Percentiles rank a stretch among this genome's conserved stretches.
These are phyloP conservation scores for Aspergillus ellipticus DNA, from an alignment of 495 filamentous ascomycete genomes.

Conservation along the genomic window DNA sequence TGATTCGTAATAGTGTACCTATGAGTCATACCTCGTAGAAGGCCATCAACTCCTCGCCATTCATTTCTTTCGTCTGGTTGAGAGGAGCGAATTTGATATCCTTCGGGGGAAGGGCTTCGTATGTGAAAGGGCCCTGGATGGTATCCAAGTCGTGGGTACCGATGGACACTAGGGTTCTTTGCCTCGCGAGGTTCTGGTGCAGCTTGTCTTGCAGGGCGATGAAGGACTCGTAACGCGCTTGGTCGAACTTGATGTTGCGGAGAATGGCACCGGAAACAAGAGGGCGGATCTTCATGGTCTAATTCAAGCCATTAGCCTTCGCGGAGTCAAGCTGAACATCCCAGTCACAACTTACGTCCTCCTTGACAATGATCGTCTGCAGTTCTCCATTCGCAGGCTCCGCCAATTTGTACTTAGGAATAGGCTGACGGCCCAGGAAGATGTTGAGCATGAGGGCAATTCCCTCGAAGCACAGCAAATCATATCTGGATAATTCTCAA, in stretches of 20 bases:
- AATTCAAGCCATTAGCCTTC: conserved; percentile 5
- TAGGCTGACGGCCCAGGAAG: conserved; percentile 69
- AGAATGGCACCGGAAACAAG: conserved; percentile 84
- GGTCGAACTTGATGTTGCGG: conserved; percentile 84
- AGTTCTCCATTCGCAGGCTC: conserved; percentile 68
- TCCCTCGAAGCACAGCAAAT: conserved; percentile 97
- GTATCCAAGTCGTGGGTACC: conserved; percentile 97
- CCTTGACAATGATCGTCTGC: conserved; percentile 72
- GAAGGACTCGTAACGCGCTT: conserved; percentile 92
- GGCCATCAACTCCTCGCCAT: conserved; percentile 82
- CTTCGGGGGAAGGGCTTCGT: conserved; percentile 87
- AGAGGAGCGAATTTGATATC: conserved; percentile 87
- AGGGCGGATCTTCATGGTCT: conserved; percentile 78
- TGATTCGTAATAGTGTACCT: neutral
- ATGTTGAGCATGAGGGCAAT: conserved; percentile 94
- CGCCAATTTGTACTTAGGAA: conserved; percentile 75
- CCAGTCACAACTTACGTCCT: conserved; percentile 49
- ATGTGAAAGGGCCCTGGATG: conserved; percentile 91
- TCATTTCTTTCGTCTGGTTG: conserved; percentile 86
- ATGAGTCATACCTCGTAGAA: conserved; percentile 72
- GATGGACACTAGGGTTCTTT: conserved; percentile 90
- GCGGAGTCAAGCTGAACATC: neutral
- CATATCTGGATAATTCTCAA: conserved; percentile 63
- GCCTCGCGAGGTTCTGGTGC: conserved; percentile 90
- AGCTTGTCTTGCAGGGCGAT: conserved; percentile 97